Evolutionary conservation across 2,329 filamentous ascomycete species (phyloP).

Genomic region (Colletotrichum eremochloae): DNA sequence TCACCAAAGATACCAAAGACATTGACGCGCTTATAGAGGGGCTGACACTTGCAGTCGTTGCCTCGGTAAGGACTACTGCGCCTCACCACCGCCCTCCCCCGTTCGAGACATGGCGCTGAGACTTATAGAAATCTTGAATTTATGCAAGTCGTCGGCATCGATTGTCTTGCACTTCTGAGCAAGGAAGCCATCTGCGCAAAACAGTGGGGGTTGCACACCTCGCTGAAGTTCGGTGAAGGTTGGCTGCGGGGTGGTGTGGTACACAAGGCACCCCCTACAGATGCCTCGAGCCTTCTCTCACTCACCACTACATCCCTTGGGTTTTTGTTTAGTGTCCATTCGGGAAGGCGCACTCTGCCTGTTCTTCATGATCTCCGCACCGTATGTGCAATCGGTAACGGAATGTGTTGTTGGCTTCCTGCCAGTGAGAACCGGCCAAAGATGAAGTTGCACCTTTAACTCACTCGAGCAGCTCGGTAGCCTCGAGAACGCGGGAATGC

Average conservation of each 20-base stretch:
- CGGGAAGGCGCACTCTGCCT: constrained; percentile 9
- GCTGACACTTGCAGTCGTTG: background rate
- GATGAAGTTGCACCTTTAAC: constrained; percentile 12
- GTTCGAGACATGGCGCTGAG: constrained; percentile 19
- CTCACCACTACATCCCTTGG: constrained; percentile 2
- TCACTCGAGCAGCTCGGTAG: background rate
- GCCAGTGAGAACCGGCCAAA: background rate
- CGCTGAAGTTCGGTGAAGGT: constrained; percentile 20
- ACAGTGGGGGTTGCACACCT: constrained; percentile 15
- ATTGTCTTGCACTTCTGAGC: constrained; percentile 3
- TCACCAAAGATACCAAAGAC: background rate
- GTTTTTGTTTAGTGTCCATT: background rate
- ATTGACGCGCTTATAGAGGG: background rate
- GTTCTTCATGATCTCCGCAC: background rate
- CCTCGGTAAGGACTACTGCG: background rate
- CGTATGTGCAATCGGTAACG: background rate
- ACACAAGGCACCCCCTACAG: constrained; percentile 14
- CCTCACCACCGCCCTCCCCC: background rate
- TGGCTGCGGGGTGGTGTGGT: constrained; percentile 10
- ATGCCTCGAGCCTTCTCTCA: background rate
- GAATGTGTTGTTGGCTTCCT: constrained; percentile 1
- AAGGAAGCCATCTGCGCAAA: background rate
- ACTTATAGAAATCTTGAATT: constrained; percentile 5
- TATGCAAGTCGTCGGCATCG: background rate
- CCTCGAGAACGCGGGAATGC: background rate